These are phyloP conservation scores for Umbellularia californica DNA, from an alignment of 164 flowering plant genomes.

Conservation along the genomic window DNA sequence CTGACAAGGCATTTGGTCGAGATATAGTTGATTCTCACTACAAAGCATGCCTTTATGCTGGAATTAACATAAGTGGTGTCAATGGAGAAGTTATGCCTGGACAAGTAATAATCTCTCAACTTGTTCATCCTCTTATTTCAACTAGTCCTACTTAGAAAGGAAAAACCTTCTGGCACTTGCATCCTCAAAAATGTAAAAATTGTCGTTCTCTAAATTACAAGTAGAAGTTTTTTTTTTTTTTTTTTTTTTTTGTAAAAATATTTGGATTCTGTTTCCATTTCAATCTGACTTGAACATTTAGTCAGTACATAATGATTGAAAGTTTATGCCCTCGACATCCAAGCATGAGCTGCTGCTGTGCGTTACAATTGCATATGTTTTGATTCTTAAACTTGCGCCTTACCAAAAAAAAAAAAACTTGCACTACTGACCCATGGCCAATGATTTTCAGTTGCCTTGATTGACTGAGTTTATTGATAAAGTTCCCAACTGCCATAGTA, in stretches of 20 bases:
- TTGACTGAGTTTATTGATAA: too few species aligned
- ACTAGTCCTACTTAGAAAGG: too few species aligned
- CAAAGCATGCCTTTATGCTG: conserved; percentile 61
- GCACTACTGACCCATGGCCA: too few species aligned
- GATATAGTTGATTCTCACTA: conserved; percentile 60
- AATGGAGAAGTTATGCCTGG: conserved; percentile 70
- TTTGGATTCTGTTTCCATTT: neutral
- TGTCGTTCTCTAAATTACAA: neutral
- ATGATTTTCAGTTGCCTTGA: too few species aligned
- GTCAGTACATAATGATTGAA: too few species aligned
- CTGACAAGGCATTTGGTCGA: conserved; percentile 55
- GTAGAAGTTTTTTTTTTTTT: neutral
- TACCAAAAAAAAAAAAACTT: too few species aligned
- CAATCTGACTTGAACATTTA: too few species aligned
- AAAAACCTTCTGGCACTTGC: neutral
- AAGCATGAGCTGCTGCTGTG: too few species aligned
- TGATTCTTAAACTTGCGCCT: too few species aligned
- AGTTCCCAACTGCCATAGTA: too few species aligned
- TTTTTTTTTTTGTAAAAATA: neutral
- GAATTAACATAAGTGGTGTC: conserved; percentile 54
- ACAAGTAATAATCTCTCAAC: conserved; percentile 28
- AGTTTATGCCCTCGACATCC: too few species aligned
- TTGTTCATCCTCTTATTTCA: neutral
- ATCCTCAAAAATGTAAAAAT: neutral
- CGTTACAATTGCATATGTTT: too few species aligned